Percentiles rank a stretch among this genome's conserved stretches.
Evolutionary conservation across 139 green algal genomes (phyloP).

Genomic region (Haematococcus lacustris): DNA sequence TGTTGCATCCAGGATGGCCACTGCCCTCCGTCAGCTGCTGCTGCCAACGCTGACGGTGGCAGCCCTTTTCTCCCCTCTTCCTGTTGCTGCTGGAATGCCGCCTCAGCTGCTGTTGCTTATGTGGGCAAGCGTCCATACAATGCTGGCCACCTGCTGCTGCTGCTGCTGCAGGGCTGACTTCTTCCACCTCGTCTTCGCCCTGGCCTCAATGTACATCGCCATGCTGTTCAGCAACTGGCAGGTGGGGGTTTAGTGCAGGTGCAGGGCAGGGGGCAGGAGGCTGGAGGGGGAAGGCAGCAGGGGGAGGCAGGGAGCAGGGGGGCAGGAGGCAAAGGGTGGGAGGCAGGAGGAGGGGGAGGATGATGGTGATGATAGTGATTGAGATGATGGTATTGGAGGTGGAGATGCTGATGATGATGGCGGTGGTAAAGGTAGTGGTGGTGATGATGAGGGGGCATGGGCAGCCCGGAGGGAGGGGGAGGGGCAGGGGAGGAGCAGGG

Average conservation of each 20-base stretch:
- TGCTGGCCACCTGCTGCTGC: neutral
- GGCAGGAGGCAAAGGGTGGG: neutral
- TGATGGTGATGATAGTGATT: no score
- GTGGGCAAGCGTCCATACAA: neutral
- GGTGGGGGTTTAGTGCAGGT: conserved; percentile 27
- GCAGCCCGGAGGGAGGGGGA: neutral
- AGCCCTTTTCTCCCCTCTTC: neutral
- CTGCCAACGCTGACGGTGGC: neutral
- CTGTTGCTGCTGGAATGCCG: neutral
- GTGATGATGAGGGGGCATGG: no score
- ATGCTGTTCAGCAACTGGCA: conserved; percentile 70
- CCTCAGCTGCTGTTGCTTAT: neutral
- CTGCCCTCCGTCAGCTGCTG: neutral
- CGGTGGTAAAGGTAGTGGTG: no score
- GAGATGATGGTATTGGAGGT: no score
- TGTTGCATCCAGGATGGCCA: neutral
- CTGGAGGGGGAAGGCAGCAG: neutral
- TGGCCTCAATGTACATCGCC: conserved; percentile 60
- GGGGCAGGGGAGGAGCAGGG: neutral
- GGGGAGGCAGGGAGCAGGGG: neutral
- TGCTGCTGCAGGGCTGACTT: conserved; percentile 40
- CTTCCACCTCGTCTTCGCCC: conserved; percentile 66
- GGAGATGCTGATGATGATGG: no score
- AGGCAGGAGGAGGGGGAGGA: no score
- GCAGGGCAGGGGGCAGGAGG: no score